Percentiles rank a stretch among this genome's conserved stretches.
These are phyloP conservation scores for Lepidium didymum DNA, from an alignment of 345 rosid genomes.

Conservation along the genomic window DNA sequence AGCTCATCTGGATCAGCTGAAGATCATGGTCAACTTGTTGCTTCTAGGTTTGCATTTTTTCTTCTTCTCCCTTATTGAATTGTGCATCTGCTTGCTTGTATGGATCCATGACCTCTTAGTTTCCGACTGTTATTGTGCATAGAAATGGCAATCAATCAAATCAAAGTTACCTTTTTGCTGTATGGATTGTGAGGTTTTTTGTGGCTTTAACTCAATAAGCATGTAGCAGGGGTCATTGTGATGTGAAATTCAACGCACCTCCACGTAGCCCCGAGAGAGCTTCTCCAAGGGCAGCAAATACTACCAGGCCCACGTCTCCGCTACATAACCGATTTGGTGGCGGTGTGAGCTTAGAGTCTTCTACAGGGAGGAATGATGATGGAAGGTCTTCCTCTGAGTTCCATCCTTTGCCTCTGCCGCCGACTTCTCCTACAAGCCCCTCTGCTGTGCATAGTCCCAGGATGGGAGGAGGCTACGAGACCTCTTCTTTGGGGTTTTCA, in stretches of 20 bases:
- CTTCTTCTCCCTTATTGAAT: neutral
- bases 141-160: neutral
- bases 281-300: slow-evolving; percentile 47
- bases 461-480: slow-evolving; percentile 32
- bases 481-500: slow-evolving; percentile 34
- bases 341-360: slow-evolving; percentile 52
- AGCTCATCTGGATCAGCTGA: slow-evolving; percentile 87
- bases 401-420: slow-evolving; percentile 90
- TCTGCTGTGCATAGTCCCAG: slow-evolving; percentile 43
- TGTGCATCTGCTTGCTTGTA: neutral
- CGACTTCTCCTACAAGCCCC: slow-evolving; percentile 80
- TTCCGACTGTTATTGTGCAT: neutral
- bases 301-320: slow-evolving; percentile 75
- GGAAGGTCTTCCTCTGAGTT: slow-evolving; percentile 54
- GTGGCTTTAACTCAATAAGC: slow-evolving; percentile 13
- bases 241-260: slow-evolving; percentile 31
- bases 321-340: slow-evolving; percentile 49
- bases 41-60: slow-evolving; percentile 38
- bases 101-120: neutral
- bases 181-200: neutral
- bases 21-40: slow-evolving; percentile 48
- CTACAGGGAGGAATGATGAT: slow-evolving; percentile 52
- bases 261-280: slow-evolving; percentile 51
- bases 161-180: neutral
- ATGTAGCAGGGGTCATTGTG: slow-evolving; percentile 44